Base-by-base conservation (phyloP, 2,329 filamentous ascomycete genomes). In the Colletotrichum sp. region DNA sequence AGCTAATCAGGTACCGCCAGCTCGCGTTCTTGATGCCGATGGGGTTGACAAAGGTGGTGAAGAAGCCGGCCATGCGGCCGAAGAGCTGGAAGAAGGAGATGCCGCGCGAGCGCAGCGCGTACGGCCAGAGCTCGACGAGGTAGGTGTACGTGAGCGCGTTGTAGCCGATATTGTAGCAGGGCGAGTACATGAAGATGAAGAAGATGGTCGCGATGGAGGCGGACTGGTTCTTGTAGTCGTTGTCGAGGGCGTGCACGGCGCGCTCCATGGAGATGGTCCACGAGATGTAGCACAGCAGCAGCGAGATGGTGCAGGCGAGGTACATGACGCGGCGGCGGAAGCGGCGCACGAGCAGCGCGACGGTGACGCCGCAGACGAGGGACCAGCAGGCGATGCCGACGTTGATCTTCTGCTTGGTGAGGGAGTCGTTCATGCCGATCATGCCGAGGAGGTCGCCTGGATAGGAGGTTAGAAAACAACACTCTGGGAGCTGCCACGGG, bases 131-230 rank as follows among this genome's bases (percentile, higher is more conserved):
- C 77, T 93, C 91, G 26, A 92, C 84, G 3, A 92, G 86, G 82
- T 91, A 92, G 5, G 89, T 92, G 80, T 92, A 92, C 8, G 90
- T 91, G 26, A 93, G 84, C 28, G 91, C 89, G 78, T 92, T 92
- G 82, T 92, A 91, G 18, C 90, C 91, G 65, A 92, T 87, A 78
- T 92, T 92, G 80, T 92, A 92, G 76, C 83, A 85, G 2, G 89
- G 89, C 9, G 87, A 86, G 81, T 90, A 92, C 21, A 85, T 83
- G 76, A 90, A 92, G 79, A 89, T 90, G 82, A 90, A 92, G 80
- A 92, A 87, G 36, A 93, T 83, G 43, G 82, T 84, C 2, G 87
- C 82, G 28, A 84, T 82, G 36, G 81, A 84, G 10, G 86, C 84
- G 16, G 77, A 80, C 75, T 78, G 72, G 76, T 84, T 84, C 13